phyloP scores from a whole-genome alignment of 208 protist genomes.

The Angomonas ambiguus region DNA sequence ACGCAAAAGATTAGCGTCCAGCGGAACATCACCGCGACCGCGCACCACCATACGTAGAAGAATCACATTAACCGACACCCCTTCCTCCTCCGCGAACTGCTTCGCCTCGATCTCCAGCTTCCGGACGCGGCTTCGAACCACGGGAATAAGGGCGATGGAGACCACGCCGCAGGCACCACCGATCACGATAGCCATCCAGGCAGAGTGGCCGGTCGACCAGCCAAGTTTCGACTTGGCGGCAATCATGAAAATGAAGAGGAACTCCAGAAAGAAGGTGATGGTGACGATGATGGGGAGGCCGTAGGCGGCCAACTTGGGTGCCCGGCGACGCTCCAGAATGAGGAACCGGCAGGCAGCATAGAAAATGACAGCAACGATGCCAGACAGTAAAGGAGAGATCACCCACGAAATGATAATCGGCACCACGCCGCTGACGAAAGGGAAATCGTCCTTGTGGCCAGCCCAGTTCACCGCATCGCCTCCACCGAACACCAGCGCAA shows the following conservation, averaged over 20 bases:
- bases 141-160: conserved; percentile 36
- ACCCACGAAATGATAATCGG: conserved; percentile 66
- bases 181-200: conserved; percentile 51
- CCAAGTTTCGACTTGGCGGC: conserved; percentile 37
- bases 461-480: conserved; percentile 43
- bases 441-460: conserved; percentile 31
- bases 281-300: conserved; percentile 40
- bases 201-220: conserved; percentile 25
- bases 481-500: conserved; percentile 62
- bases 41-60: conserved; percentile 24
- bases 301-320: conserved; percentile 30
- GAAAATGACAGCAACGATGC: conserved; percentile 29
- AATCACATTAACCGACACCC: conserved; percentile 24
- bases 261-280: conserved; percentile 52
- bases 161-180: conserved; percentile 27
- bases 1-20: conserved; percentile 4
- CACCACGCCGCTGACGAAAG: conserved; percentile 45
- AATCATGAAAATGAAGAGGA: conserved; percentile 62
- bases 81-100: conserved; percentile 18
- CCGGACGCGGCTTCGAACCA: conserved; percentile 29
- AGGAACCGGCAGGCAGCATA: conserved; percentile 32
- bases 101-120: conserved; percentile 22
- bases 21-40: conserved; percentile 11
- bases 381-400: conserved; percentile 46
- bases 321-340: conserved; percentile 32